These are phyloP conservation scores for Stemphylium vesicarium DNA, from an alignment of 2,329 filamentous ascomycete species.

Conservation along the genomic window DNA sequence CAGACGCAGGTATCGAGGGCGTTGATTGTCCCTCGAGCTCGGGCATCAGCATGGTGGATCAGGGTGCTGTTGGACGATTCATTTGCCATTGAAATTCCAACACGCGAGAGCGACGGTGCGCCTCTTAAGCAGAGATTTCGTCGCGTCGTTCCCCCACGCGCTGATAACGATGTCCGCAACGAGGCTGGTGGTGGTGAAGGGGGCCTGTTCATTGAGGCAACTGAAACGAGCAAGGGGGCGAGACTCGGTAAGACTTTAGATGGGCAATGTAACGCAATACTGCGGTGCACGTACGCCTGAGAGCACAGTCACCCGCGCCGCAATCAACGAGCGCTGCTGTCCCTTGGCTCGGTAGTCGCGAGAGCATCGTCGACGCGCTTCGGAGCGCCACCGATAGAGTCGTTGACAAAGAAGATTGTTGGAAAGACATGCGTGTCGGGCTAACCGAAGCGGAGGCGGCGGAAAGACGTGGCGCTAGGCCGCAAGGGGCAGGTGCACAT, in stretches of 20 bases:
- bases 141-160: slow-evolving; percentile 17
- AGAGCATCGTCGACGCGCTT: slow-evolving; percentile 14
- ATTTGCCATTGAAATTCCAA: slow-evolving; percentile 1
- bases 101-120: slow-evolving; percentile 10
- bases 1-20: not conserved
- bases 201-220: slow-evolving; percentile 9
- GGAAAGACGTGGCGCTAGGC: slow-evolving; percentile 7
- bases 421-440: slow-evolving; percentile 8
- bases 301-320: slow-evolving; percentile 12
- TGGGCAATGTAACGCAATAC: slow-evolving; percentile 22
- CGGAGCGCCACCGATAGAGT: slow-evolving; percentile 20
- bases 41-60: slow-evolving; percentile 12
- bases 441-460: slow-evolving; percentile 17
- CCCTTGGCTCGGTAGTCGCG: not conserved
- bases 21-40: not conserved
- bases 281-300: slow-evolving; percentile 12
- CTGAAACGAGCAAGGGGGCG: slow-evolving; percentile 22
- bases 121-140: slow-evolving; percentile 19
- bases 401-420: slow-evolving; percentile 20
- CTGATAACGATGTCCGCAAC: slow-evolving; percentile 21
- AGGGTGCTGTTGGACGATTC: slow-evolving; percentile 3
- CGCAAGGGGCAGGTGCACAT: slow-evolving; percentile 22
- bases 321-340: slow-evolving; percentile 12
- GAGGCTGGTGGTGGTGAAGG: not conserved
- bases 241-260: slow-evolving; percentile 10